A percentile compares a stretch with the other conserved stretches of the same genome.
These are phyloP conservation scores for Catharanthus roseus DNA, from an alignment of 257 asterid species.

Conservation along the genomic window DNA sequence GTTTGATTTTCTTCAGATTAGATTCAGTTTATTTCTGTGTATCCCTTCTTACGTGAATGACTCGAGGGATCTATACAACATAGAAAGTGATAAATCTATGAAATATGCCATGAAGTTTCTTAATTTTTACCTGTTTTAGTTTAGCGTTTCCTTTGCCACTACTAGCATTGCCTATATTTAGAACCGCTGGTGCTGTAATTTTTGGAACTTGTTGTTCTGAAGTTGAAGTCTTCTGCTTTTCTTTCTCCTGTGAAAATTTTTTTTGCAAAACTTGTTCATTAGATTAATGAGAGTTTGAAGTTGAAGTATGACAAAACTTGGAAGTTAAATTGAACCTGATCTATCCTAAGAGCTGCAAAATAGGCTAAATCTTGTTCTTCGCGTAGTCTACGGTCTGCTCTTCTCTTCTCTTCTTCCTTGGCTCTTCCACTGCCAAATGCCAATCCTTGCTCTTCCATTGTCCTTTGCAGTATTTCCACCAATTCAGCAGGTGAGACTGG, in stretches of 20 bases:
- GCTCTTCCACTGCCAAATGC: slow-evolving; percentile 54
- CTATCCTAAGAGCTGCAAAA: slow-evolving; percentile 58
- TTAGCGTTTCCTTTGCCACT: slow-evolving; percentile 38
- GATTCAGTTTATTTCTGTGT: not conserved
- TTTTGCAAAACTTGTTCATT: not conserved
- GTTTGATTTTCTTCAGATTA: slow-evolving; percentile 23
- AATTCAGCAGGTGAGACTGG: slow-evolving; percentile 71
- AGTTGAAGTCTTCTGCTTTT: slow-evolving; percentile 28
- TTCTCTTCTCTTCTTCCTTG: slow-evolving; percentile 37
- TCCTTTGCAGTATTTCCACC: slow-evolving; percentile 63
- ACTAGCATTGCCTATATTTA: too few relatives aligned
- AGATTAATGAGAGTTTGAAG: too few relatives aligned
- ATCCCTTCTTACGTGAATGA: not conserved
- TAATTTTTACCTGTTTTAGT: slow-evolving; percentile 71
- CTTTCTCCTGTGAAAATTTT: slow-evolving; percentile 54
- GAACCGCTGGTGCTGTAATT: too few relatives aligned
- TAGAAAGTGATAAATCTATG: not conserved
- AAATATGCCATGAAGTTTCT: not conserved
- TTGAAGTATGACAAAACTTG: not conserved
- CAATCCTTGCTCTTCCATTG: slow-evolving; percentile 72
- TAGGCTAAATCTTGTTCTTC: slow-evolving; percentile 90
- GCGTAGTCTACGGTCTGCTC: slow-evolving; percentile 44
- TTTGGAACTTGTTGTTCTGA: slow-evolving; percentile 23
- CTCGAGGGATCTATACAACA: not conserved
- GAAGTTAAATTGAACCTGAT: slow-evolving; percentile 43